Evolutionary conservation across 495 filamentous ascomycete species (phyloP).

Genomic region (Oidiodendron maius): DNA sequence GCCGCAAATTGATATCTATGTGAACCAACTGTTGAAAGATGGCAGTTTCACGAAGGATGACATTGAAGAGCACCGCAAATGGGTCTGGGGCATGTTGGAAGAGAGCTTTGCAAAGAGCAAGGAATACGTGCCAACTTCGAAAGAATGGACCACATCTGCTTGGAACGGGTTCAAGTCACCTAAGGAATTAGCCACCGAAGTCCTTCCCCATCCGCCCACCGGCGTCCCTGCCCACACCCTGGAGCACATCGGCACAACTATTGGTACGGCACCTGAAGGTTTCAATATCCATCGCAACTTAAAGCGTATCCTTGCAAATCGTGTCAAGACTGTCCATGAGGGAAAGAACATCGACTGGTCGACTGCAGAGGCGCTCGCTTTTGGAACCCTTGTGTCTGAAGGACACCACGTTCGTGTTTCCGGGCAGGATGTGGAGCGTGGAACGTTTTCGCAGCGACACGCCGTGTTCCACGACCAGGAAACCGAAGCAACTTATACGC

Average conservation of each 20-base stretch:
- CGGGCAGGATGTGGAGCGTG: conserved; percentile 98
- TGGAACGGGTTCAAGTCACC: conserved; percentile 99
- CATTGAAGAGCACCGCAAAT: conserved; percentile 97
- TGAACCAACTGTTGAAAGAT: conserved; percentile 80
- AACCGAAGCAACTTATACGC: conserved; percentile 85
- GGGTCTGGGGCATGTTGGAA: conserved; percentile 98
- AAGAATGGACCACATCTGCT: conserved; percentile 96
- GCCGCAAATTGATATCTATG: conserved; percentile 78
- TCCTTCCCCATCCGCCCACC: conserved; percentile 87
- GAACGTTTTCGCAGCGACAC: conserved; percentile 98
- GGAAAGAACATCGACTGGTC: conserved; percentile 97
- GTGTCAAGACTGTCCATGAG: conserved; percentile 88
- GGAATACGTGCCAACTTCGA: conserved; percentile 92
- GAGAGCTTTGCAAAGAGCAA: conserved; percentile 95
- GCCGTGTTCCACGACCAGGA: conserved; percentile 97
- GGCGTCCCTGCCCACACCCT: conserved; percentile 65
- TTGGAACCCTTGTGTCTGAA: conserved; percentile 83
- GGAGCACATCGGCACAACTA: conserved; percentile 70
- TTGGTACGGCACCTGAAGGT: conserved; percentile 70
- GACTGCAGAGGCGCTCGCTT: conserved; percentile 93
- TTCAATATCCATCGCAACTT: conserved; percentile 91
- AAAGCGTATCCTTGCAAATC: conserved; percentile 86
- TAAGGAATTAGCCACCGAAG: conserved; percentile 92
- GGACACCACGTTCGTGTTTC: conserved; percentile 96
- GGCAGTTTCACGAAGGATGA: conserved; percentile 95